These are phyloP conservation scores for Tolypocladium paradoxum DNA, from an alignment of 2,329 filamentous ascomycete genomes.

Conservation along the genomic window DNA sequence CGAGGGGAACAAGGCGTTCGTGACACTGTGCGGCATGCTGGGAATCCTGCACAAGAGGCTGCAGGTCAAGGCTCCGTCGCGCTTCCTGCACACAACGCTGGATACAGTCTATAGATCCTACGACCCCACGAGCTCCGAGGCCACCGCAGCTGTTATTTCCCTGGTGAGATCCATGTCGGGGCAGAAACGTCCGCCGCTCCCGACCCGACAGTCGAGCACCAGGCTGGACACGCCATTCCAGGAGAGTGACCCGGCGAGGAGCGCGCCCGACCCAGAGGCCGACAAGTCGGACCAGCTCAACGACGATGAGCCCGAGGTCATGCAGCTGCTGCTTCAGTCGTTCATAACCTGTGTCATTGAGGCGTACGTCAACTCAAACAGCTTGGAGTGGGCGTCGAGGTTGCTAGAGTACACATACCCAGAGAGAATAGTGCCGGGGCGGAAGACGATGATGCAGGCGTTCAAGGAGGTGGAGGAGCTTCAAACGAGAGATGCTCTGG, in stretches of 20 bases:
- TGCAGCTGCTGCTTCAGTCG: constrained; percentile 56
- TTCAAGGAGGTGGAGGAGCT: constrained; percentile 55
- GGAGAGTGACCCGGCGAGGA: constrained; percentile 42
- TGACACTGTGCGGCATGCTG: constrained; percentile 60
- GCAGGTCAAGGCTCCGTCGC: constrained; percentile 66
- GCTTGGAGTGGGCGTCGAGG: constrained; percentile 50
- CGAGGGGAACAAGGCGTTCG: constrained; percentile 42
- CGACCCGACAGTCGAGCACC: constrained; percentile 47
- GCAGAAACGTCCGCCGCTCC: constrained; percentile 52
- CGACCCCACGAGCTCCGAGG: constrained; percentile 50
- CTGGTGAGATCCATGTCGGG: constrained; percentile 60
- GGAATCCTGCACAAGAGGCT: constrained; percentile 63
- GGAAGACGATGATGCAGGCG: constrained; percentile 48
- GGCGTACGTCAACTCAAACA: constrained; percentile 54
- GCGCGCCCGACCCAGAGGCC: constrained; percentile 52
- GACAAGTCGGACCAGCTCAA: constrained; percentile 22
- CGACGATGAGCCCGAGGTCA: constrained; percentile 49
- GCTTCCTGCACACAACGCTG: constrained; percentile 68
- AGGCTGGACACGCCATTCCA: constrained; percentile 43
- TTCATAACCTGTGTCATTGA: constrained; percentile 73
- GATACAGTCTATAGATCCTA: constrained; percentile 61
- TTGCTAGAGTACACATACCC: constrained; percentile 60
- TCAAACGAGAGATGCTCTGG: constrained; percentile 50
- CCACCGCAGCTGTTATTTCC: constrained; percentile 59
- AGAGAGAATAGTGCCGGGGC: constrained; percentile 49